Conservation (phyloP, 2,329 filamentous ascomycete species). For the Waltergamsia citrina region DNA sequence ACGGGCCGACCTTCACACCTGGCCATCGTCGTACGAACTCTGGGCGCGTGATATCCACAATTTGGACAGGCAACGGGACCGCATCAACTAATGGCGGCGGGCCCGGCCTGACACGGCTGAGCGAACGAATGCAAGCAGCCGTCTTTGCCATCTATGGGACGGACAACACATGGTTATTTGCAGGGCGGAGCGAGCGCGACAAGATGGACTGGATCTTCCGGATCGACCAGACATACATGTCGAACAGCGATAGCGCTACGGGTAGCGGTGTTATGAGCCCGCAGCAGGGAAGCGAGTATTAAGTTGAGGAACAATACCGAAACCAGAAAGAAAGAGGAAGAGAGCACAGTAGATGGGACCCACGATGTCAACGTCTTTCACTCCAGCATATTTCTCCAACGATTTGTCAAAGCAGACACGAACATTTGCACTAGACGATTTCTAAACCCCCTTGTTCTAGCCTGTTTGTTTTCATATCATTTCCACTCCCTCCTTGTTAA, state of each 20-base stretch:
- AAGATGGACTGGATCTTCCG: conserved; percentile 96
- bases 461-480: no score
- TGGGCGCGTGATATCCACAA: conserved; percentile 42
- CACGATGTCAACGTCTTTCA: conserved; percentile 4
- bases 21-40: conserved; percentile 40
- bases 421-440: no score
- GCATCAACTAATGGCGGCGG: conserved; percentile 14
- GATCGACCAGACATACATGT: conserved; percentile 72
- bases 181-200: conserved; percentile 77
- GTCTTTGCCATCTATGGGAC: conserved; percentile 93
- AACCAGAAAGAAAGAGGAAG: neutral
- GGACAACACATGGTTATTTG: conserved; percentile 93
- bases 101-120: conserved; percentile 41
- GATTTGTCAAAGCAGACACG: neutral
- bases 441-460: no score
- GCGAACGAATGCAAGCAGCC: conserved; percentile 52
- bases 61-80: conserved; percentile 40
- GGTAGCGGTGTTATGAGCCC: conserved; percentile 27
- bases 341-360: conserved; percentile 3
- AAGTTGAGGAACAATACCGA: neutral
- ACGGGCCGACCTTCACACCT: conserved; percentile 27
- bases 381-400: conserved; percentile 12
- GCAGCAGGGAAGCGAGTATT: conserved; percentile 17
- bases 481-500: no score
- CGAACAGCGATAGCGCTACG: conserved; percentile 31